Conservation (phyloP, 805 yeast species). For the Saturnispora ahearnii region DNA sequence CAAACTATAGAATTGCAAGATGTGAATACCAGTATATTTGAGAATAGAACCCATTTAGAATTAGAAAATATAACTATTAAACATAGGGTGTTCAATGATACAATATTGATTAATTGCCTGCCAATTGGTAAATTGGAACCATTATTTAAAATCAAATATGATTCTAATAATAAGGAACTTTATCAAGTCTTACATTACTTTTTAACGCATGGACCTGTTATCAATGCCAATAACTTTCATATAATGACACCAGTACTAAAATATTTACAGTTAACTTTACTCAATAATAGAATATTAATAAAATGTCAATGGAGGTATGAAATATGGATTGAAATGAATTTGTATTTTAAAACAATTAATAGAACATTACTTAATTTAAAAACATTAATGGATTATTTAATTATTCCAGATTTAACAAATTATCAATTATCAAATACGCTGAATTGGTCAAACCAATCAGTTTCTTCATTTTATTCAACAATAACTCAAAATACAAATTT, state of each 20-base stretch:
- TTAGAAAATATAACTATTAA: conserved; percentile 1
- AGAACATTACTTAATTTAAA: conserved; percentile 17
- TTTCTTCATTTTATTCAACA: conserved; percentile 37
- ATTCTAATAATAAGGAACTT: neutral
- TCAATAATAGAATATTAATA: neutral
- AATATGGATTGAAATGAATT: conserved; percentile 14
- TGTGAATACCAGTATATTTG: neutral
- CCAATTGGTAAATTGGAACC: conserved; percentile 2
- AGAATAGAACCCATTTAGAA: neutral
- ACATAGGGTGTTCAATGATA: conserved; percentile 1
- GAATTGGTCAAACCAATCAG: conserved; percentile 16
- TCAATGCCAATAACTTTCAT: conserved; percentile 5
- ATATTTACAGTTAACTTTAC: neutral
- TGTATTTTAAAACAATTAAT: conserved; percentile 12
- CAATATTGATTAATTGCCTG: neutral
- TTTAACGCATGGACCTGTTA: conserved; percentile 4
- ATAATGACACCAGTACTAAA: conserved; percentile 3
- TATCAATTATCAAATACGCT: conserved; percentile 17
- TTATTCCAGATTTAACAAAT: conserved; percentile 14
- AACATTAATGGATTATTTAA: conserved; percentile 11
- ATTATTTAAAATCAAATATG: conserved; percentile 2
- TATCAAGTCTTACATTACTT: conserved; percentile 2
- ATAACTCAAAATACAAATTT: conserved; percentile 37
- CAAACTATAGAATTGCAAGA: neutral
- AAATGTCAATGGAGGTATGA: conserved; percentile 9